These are phyloP conservation scores for Malus sylvestris DNA, from an alignment of 306 rosid genomes.

Conservation along the genomic window DNA sequence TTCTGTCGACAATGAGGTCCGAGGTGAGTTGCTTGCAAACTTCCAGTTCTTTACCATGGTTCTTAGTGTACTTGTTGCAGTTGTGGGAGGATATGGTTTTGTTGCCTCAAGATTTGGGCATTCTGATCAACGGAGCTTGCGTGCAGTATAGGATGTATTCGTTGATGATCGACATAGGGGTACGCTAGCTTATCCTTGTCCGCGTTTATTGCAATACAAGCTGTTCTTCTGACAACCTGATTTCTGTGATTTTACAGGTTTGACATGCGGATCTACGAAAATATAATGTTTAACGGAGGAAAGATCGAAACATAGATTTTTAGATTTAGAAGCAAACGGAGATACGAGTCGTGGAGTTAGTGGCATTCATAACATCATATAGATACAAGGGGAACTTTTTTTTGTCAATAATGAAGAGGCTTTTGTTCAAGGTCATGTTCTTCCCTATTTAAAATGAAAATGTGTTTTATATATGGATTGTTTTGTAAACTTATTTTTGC, in stretches of 20 bases:
- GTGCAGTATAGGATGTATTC: slow-evolving; percentile 24
- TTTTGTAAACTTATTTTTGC: too few relatives aligned
- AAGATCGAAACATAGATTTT: background rate
- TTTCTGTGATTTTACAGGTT: slow-evolving; percentile 1
- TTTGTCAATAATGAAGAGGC: slow-evolving; percentile 2
- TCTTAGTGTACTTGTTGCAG: slow-evolving; percentile 51
- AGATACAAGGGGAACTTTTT: background rate
- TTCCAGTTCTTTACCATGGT: slow-evolving; percentile 67
- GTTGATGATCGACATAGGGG: slow-evolving; percentile 38
- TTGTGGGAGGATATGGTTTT: slow-evolving; percentile 42
- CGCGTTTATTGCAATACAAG: background rate
- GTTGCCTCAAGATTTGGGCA: slow-evolving; percentile 57
- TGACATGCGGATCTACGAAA: background rate
- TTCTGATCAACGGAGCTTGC: slow-evolving; percentile 28
- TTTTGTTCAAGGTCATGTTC: background rate
- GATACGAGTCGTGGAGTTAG: background rate
- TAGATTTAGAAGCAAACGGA: background rate
- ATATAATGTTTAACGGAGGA: background rate
- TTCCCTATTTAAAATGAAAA: background rate
- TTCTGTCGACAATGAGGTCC: slow-evolving; percentile 58
- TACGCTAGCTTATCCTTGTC: background rate
- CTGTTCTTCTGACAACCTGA: background rate
- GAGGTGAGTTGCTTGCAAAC: slow-evolving; percentile 89
- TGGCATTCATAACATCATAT: background rate
- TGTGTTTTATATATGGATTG: too few relatives aligned